Evolutionary conservation across 371 early-diverging fungal genomes (phyloP).

Genomic region (Circinella umbellata): DNA sequence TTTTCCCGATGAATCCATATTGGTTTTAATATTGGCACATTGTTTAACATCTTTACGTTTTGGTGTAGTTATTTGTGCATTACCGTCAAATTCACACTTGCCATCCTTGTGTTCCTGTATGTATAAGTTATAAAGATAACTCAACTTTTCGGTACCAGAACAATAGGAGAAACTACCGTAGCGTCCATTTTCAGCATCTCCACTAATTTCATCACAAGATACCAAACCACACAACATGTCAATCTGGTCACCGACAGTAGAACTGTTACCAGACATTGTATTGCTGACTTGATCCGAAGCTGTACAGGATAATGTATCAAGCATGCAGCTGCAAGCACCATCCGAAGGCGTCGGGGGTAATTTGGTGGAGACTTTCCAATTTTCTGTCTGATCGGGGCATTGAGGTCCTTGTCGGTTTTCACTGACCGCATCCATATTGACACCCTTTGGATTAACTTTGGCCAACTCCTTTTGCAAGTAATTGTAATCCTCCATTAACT

Average conservation of each 20-base stretch:
- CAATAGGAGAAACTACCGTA: slow-evolving; percentile 67
- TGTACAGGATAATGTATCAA: slow-evolving; percentile 64
- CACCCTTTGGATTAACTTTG: slow-evolving; percentile 48
- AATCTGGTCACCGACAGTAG: slow-evolving; percentile 38
- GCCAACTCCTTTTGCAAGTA: slow-evolving; percentile 48
- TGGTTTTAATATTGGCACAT: slow-evolving; percentile 36
- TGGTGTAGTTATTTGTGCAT: slow-evolving; percentile 37
- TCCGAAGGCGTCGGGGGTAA: slow-evolving; percentile 77
- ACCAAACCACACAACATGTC: slow-evolving; percentile 59
- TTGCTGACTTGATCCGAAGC: slow-evolving; percentile 50
- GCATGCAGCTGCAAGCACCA: slow-evolving; percentile 73
- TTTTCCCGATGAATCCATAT: slow-evolving; percentile 9
- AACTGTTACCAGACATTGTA: slow-evolving; percentile 18
- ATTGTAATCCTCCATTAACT: slow-evolving; percentile 50
- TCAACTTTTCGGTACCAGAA: slow-evolving; percentile 52
- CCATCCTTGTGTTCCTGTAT: slow-evolving; percentile 26
- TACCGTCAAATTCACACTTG: slow-evolving; percentile 45
- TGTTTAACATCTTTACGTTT: slow-evolving; percentile 35
- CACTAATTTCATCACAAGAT: slow-evolving; percentile 57
- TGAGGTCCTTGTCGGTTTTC: slow-evolving; percentile 32
- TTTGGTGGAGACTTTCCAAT: slow-evolving; percentile 62
- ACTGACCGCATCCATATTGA: slow-evolving; percentile 52
- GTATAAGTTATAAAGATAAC: slow-evolving; percentile 47
- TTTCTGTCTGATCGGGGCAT: slow-evolving; percentile 60
- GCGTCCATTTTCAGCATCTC: slow-evolving; percentile 53